A percentile compares a stretch with the other conserved stretches of the same genome.
phyloP scores from a whole-genome alignment of 495 filamentous ascomycete species.

The Penicillium simplicissimum region DNA sequence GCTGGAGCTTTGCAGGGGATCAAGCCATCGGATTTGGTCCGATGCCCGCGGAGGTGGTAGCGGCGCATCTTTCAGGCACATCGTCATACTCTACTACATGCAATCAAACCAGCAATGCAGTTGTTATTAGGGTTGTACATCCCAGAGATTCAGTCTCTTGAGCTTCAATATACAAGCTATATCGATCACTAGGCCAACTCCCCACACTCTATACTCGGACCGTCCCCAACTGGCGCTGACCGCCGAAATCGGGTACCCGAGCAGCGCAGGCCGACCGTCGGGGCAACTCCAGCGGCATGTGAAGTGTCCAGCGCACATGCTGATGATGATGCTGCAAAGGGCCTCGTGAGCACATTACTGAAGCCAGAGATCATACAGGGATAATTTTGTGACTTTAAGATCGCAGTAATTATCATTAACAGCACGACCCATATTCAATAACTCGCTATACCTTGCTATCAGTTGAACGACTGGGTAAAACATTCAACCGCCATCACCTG shows the following conservation, averaged over 20 bases:
- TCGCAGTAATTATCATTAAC: neutral
- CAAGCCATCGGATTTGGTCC: constrained; percentile 30
- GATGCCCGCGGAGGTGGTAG: constrained; percentile 18
- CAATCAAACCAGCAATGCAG: neutral
- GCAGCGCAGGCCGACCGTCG: constrained; percentile 11
- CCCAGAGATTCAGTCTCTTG: neutral
- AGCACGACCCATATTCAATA: neutral
- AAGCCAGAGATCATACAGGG: neutral
- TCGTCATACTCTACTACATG: neutral
- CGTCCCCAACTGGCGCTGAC: constrained; percentile 3
- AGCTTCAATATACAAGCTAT: neutral
- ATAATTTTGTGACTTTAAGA: neutral
- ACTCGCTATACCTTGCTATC: neutral
- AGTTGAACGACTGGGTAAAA: constrained; percentile 20
- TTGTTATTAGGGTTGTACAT: neutral
- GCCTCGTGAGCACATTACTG: neutral
- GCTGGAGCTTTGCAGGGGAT: too few relatives aligned
- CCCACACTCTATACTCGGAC: neutral
- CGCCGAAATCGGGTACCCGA: constrained; percentile 32
- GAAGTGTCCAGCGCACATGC: constrained; percentile 9
- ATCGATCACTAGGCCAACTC: neutral
- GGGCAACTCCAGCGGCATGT: constrained; percentile 4
- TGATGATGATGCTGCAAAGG: constrained; percentile 6
- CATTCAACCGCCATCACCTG: constrained; percentile 21
- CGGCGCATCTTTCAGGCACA: constrained; percentile 21